Evolutionary conservation across 179 eudicot genomes (phyloP), one percentile per base, ranked within the genome.

Genomic region (Heliamphora ciliata): DNA sequence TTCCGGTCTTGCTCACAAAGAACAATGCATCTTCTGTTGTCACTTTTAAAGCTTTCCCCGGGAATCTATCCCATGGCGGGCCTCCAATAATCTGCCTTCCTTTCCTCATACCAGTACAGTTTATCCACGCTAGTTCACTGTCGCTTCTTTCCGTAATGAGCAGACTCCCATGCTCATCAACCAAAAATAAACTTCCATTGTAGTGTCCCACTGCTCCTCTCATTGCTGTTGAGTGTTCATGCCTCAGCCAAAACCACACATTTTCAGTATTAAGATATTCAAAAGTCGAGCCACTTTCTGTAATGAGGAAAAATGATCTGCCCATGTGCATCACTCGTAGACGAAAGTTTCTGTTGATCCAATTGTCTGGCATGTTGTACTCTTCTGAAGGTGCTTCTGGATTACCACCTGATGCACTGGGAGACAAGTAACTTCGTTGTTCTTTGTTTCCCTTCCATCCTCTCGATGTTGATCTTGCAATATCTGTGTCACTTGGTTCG

Each of bases 101-200:
- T 87, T 89, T 91, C 86, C 86, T 93, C 91, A 93, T 87, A 40
- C 91, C 89, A 55, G 93, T 93, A 80, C 98, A 93, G 64, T 94
- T 93, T 74, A 91, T 90, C 98, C 98, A 93, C 31, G 84, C 83
- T 5, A 91, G 79, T 67, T 91, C 94, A 51, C 82, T 79, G 77
- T 81, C 81, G 71, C 83, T 86, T 68, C 98, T 89, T 71, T 93
- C 98, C 83, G 93, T 86, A 48, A 92, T 88, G 31, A 94, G 85
- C 86, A 94, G 76, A 86, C 85, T 85, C 2, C 92, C 95, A 14
- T 88, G 74, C 76, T 86, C 90, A 81, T 94, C 94, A 75, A 93
- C 88, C 44, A 93, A 74, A 83, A 92, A 94, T 78, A 93, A 77
- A 79, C 97, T 94, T 60, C 93, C 96, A 80, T 94, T 93, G 78